phyloP scores from a whole-genome alignment of 345 rosid species.

The Sisymbrium irio region DNA sequence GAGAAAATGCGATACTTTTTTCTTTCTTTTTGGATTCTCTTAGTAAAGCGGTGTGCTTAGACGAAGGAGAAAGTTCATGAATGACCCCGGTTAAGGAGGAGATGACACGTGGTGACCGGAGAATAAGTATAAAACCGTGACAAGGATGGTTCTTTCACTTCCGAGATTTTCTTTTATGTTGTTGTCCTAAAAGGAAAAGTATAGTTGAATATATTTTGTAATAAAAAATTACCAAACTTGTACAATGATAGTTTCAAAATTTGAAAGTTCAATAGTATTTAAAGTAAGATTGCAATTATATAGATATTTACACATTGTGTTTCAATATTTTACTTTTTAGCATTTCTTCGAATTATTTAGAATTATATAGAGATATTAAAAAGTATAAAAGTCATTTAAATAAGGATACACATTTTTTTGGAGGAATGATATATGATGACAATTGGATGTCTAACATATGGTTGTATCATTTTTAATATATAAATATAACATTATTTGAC shows the following conservation, averaged over 20 bases:
- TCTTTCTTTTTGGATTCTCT: neutral
- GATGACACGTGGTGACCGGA: conserved; percentile 5
- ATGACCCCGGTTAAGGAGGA: neutral
- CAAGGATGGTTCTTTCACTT: conserved; percentile 14
- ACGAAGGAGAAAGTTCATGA: neutral
- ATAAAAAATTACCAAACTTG: neutral
- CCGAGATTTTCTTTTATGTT: neutral
- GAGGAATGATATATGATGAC: too few relatives aligned
- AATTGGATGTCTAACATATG: too few relatives aligned
- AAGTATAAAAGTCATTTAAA: too few relatives aligned
- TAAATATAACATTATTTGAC: too few relatives aligned
- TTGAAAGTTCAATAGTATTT: neutral
- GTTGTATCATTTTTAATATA: too few relatives aligned
- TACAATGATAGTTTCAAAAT: neutral
- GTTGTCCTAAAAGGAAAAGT: neutral
- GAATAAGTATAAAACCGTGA: neutral
- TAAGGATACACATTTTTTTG: too few relatives aligned
- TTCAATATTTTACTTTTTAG: too few relatives aligned
- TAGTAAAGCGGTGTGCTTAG: neutral
- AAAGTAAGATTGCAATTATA: too few relatives aligned
- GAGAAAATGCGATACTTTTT: neutral
- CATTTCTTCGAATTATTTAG: too few relatives aligned
- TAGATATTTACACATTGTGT: too few relatives aligned
- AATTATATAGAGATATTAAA: too few relatives aligned
- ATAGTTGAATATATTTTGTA: neutral